phyloP scores from a whole-genome alignment of 441 rosid species.

The Rhodomyrtus psidioides region DNA sequence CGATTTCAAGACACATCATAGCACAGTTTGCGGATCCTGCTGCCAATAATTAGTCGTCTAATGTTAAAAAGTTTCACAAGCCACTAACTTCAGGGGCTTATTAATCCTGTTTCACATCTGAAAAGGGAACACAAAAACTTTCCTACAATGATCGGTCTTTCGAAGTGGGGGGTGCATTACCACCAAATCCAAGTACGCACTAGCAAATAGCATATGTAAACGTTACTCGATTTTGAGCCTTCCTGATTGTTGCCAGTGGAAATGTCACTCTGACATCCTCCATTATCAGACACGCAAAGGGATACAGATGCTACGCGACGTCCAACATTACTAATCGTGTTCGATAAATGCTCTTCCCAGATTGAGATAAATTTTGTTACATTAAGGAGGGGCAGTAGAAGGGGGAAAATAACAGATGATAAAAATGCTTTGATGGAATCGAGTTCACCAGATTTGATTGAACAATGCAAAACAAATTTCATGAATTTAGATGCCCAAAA shows the following conservation, averaged over 20 bases:
- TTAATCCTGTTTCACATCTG: background rate
- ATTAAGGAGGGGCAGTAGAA: background rate
- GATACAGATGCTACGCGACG: background rate
- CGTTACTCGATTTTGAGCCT: background rate
- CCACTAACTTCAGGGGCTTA: background rate
- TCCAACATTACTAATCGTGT: background rate
- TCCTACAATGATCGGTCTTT: background rate
- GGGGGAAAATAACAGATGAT: background rate
- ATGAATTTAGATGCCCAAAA: background rate
- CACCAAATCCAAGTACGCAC: background rate
- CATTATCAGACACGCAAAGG: background rate
- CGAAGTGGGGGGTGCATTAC: background rate
- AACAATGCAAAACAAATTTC: background rate
- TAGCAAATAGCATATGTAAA: background rate
- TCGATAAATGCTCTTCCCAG: background rate
- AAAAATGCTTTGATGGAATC: background rate
- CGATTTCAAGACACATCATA: background rate
- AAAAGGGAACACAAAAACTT: background rate
- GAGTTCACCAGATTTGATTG: background rate
- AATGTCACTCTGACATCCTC: background rate
- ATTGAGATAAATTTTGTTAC: background rate
- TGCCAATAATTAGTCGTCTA: background rate
- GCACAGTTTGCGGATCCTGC: background rate
- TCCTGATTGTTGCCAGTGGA: background rate
- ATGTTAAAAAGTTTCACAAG: background rate